Base-by-base conservation (phyloP, 495 filamentous ascomycete genomes). In the Elaphomyces granulatus region DNA sequence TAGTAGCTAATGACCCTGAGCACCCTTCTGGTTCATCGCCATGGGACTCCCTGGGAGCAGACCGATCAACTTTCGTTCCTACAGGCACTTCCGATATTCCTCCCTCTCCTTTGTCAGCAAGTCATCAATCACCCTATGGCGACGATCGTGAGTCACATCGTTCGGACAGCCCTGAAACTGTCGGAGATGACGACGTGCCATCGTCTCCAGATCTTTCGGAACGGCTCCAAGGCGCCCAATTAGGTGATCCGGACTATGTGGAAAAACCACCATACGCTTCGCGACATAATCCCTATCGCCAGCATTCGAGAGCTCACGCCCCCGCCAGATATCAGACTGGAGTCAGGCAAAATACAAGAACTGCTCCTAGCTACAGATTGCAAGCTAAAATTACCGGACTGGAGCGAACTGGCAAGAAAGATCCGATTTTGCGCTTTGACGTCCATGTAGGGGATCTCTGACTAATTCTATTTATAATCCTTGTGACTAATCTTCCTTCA, bases 401-500 rank as follows among this genome's bases (percentile, higher is more conserved):
- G 20, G 92, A 99, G 58, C 67, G 92, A 34, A 87, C 83, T 6
- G 88, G 88, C 15, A 81, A 87, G 51, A 99, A 96, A 56, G 92
- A 96, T 52, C 85, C 84, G 3, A 88, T 96, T 40, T 62, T 99
- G 38, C 74, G 83, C 56, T 99, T 99, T 51, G 92, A 99, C 67
- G 83, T 99, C 15, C 86, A 99, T 60, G 90, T 96, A 74, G 50
- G 82, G 47, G 15, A 32, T 12, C 38, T 42, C 15, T 38, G 35
- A 3, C 23, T 26, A 37, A 20, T 28, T 39, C 20, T 15, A 28
- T 16, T 32, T 18, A 31, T 52, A 39, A 42, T 23, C 15, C 8
- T 32, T 32, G 28, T 19, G 35, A 38, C 45, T 51, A 44, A 49
- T 46, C 18, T 21, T n/a, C 26, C 23, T 10, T 7, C 43, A 95